Conservation (phyloP, 495 filamentous ascomycete species). For the Penicillium daleae region DNA sequence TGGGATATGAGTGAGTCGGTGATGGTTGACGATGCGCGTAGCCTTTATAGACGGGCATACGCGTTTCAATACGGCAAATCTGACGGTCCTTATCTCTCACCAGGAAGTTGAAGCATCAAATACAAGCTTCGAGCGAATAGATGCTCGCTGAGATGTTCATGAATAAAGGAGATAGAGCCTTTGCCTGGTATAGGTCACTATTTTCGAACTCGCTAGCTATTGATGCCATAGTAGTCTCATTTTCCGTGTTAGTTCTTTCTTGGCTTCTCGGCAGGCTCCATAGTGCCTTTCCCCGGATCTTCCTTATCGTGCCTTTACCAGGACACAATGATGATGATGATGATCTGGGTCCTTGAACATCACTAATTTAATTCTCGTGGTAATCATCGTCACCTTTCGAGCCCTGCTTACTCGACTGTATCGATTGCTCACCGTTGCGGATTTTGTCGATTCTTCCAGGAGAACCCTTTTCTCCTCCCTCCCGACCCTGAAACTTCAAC, state of each 20-base stretch:
- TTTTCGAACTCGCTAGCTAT: too few species aligned
- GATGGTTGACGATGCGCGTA: neutral
- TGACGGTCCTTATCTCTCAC: too few species aligned
- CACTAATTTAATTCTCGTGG: too few species aligned
- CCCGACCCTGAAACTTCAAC: neutral
- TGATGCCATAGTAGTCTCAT: neutral
- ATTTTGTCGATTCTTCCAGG: neutral
- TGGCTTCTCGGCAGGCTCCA: conserved; percentile 6
- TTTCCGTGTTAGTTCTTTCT: neutral
- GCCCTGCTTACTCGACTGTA: conserved; percentile 1
- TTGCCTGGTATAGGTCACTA: too few species aligned
- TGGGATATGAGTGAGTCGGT: neutral
- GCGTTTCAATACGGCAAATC: too few species aligned
- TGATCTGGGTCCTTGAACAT: neutral
- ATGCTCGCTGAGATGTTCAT: too few species aligned
- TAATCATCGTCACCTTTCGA: too few species aligned
- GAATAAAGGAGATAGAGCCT: too few species aligned
- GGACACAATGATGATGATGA: too few species aligned
- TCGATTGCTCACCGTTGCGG: neutral
- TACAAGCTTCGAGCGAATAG: too few species aligned
- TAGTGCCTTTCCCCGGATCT: conserved; percentile 29
- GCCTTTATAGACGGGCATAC: too few species aligned
- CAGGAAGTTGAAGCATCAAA: too few species aligned
- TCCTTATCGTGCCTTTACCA: conserved; percentile 7
- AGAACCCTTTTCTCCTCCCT: neutral